Base-by-base conservation (phyloP, 495 filamentous ascomycete genomes). In the Rhypophila decipiens region DNA sequence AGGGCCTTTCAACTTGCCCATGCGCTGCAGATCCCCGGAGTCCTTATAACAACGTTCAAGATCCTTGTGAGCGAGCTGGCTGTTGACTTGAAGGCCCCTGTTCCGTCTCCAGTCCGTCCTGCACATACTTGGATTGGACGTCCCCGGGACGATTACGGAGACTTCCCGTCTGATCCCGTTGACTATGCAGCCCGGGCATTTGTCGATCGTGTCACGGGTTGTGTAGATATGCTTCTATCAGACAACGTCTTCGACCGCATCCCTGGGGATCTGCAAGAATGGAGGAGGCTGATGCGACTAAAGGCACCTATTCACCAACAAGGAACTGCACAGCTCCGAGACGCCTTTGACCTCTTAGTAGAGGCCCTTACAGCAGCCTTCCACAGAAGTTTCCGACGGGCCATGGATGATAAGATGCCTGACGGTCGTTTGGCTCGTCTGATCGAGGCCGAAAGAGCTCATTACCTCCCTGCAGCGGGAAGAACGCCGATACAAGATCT, bases 51-150 rank as follows among this genome's bases (percentile, higher is more conserved):
- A 7, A 56, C 70, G 2, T 75, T 72, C 47, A 57, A 56, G 31
- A 64, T 75, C 15, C 63, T 75, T 11, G 72, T 75, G 24, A 66
- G 56, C 37, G 72, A 75, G 47, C 51, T 49, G 29, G 73, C 83
- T 46, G 76, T 88, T 49, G 80, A 87, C 69, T 85, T 85, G 68
- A 81, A 77, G 44, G 80, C 75, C 36, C 24, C 42, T n/a, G n/a
- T 24, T 0, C 45, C 47, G 2, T 47, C 39, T 0, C 50, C 54
- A 20, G 17, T 29, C n/a, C 44, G 24, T 1, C 44, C 50, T 1
- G 21, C 12, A 1, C 12, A 49, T 10, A 59, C 56, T 4, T 64
- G 56, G 54, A 49, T 42, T 9, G 50, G 53, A 18, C 55, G 56
- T 5, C 46, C 42, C 22, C 53, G 63, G 4, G 63, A 63, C 31